A percentile compares a stretch with the other conserved stretches of the same genome.
Conservation (phyloP, 169 alveolate species). For the Toxoplasma gondii region DNA sequence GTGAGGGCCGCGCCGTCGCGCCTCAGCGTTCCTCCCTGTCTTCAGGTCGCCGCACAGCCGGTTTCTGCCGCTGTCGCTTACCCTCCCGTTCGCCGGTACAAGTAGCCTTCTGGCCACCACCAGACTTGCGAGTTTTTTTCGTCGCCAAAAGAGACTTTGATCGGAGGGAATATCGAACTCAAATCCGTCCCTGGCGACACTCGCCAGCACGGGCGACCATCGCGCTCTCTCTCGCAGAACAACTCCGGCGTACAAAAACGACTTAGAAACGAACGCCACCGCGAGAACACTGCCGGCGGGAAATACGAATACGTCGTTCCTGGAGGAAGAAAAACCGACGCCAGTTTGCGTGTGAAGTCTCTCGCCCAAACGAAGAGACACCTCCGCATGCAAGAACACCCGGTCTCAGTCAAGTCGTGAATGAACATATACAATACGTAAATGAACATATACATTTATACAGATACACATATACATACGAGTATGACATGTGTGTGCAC, state of each 20-base stretch:
- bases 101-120: slow-evolving; percentile 67
- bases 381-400: too few relatives aligned
- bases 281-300: slow-evolving; percentile 49
- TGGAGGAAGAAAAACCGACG: neutral
- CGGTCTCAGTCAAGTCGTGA: too few relatives aligned
- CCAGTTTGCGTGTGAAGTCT: neutral
- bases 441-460: too few relatives aligned
- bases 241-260: neutral
- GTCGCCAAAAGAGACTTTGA: slow-evolving; percentile 28
- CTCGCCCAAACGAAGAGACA: too few relatives aligned
- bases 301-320: slow-evolving; percentile 65
- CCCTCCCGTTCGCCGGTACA: slow-evolving; percentile 61
- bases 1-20: too few relatives aligned
- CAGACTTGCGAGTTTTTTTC: slow-evolving; percentile 29
- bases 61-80: neutral
- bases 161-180: slow-evolving; percentile 1
- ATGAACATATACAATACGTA: too few relatives aligned
- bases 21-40: too few relatives aligned
- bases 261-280: neutral
- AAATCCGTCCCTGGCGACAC: neutral
- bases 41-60: too few relatives aligned
- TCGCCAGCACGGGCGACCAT: slow-evolving; percentile 59
- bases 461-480: too few relatives aligned
- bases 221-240: slow-evolving; percentile 56
- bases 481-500: too few relatives aligned